These are phyloP conservation scores for Penicillium parvum DNA, from an alignment of 495 filamentous ascomycete species.

Conservation along the genomic window DNA sequence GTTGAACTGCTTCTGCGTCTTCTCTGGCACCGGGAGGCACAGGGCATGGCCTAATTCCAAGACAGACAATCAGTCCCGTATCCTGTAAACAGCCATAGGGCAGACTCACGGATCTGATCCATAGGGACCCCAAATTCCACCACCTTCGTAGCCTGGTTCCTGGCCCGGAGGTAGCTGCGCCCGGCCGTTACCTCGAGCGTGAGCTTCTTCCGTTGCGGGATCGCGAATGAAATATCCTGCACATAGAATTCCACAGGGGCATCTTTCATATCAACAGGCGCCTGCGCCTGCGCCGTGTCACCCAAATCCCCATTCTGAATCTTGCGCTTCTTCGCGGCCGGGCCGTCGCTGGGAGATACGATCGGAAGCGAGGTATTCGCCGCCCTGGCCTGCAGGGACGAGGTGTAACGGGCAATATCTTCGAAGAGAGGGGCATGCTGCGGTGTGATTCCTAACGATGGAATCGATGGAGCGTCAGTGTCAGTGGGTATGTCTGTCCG, in stretches of 20 bases:
- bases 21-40: slow-evolving; percentile 87
- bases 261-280: slow-evolving; percentile 41
- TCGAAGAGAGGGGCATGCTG: slow-evolving; percentile 41
- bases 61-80: not conserved
- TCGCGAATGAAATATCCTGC: slow-evolving; percentile 66
- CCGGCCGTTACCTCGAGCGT: slow-evolving; percentile 63
- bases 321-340: slow-evolving; percentile 53
- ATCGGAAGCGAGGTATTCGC: slow-evolving; percentile 23
- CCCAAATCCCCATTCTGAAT: slow-evolving; percentile 44
- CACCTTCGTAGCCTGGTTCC: slow-evolving; percentile 57
- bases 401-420: slow-evolving; percentile 48
- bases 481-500: slow-evolving; percentile 20
- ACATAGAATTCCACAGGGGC: slow-evolving; percentile 47
- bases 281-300: slow-evolving; percentile 38
- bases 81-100: not conserved
- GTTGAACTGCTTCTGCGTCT: slow-evolving; percentile 80
- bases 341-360: slow-evolving; percentile 29
- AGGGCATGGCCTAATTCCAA: slow-evolving; percentile 60
- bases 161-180: slow-evolving; percentile 60
- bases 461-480: slow-evolving; percentile 6
- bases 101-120: slow-evolving; percentile 66
- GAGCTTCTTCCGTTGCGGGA: slow-evolving; percentile 92
- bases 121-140: slow-evolving; percentile 67
- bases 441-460: slow-evolving; percentile 31
- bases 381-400: slow-evolving; percentile 39